Conservation (phyloP, 805 yeast genomes). For the Allodekkera sacchari region DNA sequence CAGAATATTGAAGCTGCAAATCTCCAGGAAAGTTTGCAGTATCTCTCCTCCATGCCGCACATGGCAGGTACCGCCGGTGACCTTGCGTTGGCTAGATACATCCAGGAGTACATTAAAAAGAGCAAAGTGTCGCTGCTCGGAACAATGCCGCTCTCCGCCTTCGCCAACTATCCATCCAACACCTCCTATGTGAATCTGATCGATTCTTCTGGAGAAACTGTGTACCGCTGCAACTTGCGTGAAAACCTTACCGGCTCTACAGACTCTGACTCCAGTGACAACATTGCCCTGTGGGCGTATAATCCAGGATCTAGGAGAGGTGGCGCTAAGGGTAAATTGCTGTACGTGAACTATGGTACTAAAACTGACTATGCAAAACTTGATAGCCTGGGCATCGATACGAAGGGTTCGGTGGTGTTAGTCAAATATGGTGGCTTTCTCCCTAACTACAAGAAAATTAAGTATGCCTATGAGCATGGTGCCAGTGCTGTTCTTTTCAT, state of each 20-base stretch:
- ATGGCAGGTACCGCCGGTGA: conserved; percentile 87
- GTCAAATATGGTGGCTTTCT: conserved; percentile 45
- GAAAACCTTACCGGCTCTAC: no score
- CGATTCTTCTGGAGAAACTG: conserved; percentile 9
- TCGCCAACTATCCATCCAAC: conserved; percentile 55
- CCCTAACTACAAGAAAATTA: conserved; percentile 44
- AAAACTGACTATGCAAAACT: conserved; percentile 42
- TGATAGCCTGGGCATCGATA: conserved; percentile 26
- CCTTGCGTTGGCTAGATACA: conserved; percentile 56
- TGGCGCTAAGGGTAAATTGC: conserved; percentile 39
- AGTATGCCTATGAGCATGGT: conserved; percentile 46
- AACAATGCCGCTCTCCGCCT: conserved; percentile 43
- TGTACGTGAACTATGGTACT: conserved; percentile 66
- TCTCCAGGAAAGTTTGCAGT: conserved; percentile 60
- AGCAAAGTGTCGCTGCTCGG: conserved; percentile 49
- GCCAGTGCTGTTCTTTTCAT: conserved; percentile 66
- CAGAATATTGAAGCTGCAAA: conserved; percentile 45
- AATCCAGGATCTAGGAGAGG: conserved; percentile 65
- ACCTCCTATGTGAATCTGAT: conserved; percentile 20
- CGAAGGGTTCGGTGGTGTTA: conserved; percentile 47
- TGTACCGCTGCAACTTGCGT: conserved; percentile 14
- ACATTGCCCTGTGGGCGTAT: conserved; percentile 40
- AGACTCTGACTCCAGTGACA: no score
- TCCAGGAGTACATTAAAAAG: conserved; percentile 48
- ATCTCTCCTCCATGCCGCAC: conserved; percentile 76